phyloP scores from a whole-genome alignment of 371 early-diverging fungal genomes.

The Mortierella polycephala region DNA sequence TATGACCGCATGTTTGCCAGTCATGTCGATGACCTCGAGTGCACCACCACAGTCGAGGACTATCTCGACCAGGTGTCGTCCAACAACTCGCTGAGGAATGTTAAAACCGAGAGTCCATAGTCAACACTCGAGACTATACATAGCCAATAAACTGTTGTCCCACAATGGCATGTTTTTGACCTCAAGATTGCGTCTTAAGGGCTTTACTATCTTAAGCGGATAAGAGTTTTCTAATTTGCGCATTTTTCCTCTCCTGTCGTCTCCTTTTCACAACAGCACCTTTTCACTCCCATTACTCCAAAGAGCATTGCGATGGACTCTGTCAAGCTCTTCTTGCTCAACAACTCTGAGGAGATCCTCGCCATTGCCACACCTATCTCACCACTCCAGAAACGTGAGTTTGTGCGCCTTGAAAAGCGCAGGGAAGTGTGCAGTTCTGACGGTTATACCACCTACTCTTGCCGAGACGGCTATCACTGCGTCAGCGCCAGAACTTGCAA shows the following conservation, averaged over 20 bases:
- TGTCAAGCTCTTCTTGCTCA: conserved; percentile 11
- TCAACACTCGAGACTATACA: neutral
- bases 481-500: conserved; percentile 4
- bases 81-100: conserved; percentile 37
- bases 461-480: conserved; percentile 29
- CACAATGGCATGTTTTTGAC: no score
- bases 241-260: neutral
- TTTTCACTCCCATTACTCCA: neutral
- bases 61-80: conserved; percentile 55
- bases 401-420: conserved; percentile 42
- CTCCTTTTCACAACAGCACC: neutral
- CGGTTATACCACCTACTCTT: neutral
- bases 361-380: conserved; percentile 2
- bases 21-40: conserved; percentile 55
- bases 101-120: conserved; percentile 16
- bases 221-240: conserved; percentile 5
- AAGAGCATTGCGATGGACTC: conserved; percentile 10
- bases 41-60: conserved; percentile 56
- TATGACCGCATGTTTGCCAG: conserved; percentile 59
- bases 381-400: conserved; percentile 21
- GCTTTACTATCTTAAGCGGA: neutral
- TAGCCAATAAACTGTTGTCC: no score
- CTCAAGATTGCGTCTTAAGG: no score
- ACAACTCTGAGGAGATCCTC: conserved; percentile 13
- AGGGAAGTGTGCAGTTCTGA: conserved; percentile 9